A percentile compares a stretch with the other conserved stretches of the same genome.
These are phyloP conservation scores for Blastocystis sp. DNA, from an alignment of 352 stramenopile species.

Conservation along the genomic window DNA sequence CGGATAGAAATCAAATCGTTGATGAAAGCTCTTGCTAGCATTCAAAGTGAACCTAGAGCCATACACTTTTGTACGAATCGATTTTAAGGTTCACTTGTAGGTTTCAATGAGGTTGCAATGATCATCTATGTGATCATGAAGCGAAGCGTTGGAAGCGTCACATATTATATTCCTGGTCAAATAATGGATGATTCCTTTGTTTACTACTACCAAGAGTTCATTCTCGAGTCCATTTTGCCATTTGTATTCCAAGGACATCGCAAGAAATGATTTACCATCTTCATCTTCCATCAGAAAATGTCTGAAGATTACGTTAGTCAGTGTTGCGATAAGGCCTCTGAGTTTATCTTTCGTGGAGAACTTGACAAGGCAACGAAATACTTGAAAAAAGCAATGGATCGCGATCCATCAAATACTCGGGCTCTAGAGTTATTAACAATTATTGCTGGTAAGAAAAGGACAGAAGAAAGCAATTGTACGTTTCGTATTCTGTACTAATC, in stretches of 20 bases:
- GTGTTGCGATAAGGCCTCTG: constrained; percentile 21
- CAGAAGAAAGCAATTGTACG: background rate
- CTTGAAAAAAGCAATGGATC: constrained; percentile 19
- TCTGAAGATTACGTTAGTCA: constrained; percentile 30
- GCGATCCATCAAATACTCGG: background rate
- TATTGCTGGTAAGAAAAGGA: background rate
- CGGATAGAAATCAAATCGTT: constrained; percentile 26
- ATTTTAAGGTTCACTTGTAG: background rate
- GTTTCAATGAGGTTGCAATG: constrained; percentile 28
- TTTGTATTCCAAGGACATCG: background rate
- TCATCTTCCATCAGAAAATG: background rate
- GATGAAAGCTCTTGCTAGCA: constrained; percentile 27
- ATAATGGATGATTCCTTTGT: constrained; percentile 1
- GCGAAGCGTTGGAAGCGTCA: background rate
- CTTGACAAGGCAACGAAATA: background rate
- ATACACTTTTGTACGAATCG: background rate
- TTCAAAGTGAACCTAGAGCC: constrained; percentile 5
- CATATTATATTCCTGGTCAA: constrained; percentile 23
- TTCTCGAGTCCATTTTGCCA: background rate
- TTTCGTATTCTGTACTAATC: background rate
- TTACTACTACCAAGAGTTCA: background rate
- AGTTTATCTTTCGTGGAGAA: constrained; percentile 3
- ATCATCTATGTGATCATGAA: constrained; percentile 51
- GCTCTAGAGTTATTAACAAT: background rate
- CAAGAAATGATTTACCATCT: background rate